Evolutionary conservation across 2,329 filamentous ascomycete genomes (phyloP), one percentile per base, ranked within the genome.

Genomic region (Trichoderma hamatum): DNA sequence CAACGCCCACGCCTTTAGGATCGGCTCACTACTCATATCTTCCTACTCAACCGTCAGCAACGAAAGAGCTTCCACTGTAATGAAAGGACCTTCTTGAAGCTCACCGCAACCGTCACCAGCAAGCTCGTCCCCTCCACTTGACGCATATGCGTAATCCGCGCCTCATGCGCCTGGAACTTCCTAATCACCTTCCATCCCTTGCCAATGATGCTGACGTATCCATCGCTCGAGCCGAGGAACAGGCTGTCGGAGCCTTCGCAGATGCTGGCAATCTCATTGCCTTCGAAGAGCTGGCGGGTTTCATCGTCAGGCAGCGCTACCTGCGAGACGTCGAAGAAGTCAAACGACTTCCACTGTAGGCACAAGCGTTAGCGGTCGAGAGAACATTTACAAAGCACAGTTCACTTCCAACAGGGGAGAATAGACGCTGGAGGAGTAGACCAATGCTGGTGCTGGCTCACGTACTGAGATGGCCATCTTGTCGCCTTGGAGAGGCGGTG

Each of bases 1-100:
- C 74, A 99, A 84, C 26, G 93, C 95, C 96, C 96, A 99, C n/a
- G 98, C 95, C 79, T 97, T 98, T 70, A 99, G 81, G 24, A 95
- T 86, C 0, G 96, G 95, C 74, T 98, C 94, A 74, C 88, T 91
- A 49, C 92, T 92, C 64, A 97, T 83, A 75, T 98, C 94, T 80
- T 99, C 96, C 81, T 91, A 78, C 24, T 70, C 14, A 61, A 32
- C 24, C 14, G 26, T 68, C 21, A 54, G 67, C 13, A 43, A 54
- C 14, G 28, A 21, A 21, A 36, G 10, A 21, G 14, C 32, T 9
- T n/a, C 43, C 9, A 24, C 19, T 5, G 16, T 16, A 13, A 14
- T 21, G 16, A 3, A 4, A 26, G 16, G 14, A 28, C 3, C 24
- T 19, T 6, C 24, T 28, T 30, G 24, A 24, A 49, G 77, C 82